Evolutionary conservation across 805 yeast genomes (phyloP).

Genomic region (Lachancea kluyveri): DNA sequence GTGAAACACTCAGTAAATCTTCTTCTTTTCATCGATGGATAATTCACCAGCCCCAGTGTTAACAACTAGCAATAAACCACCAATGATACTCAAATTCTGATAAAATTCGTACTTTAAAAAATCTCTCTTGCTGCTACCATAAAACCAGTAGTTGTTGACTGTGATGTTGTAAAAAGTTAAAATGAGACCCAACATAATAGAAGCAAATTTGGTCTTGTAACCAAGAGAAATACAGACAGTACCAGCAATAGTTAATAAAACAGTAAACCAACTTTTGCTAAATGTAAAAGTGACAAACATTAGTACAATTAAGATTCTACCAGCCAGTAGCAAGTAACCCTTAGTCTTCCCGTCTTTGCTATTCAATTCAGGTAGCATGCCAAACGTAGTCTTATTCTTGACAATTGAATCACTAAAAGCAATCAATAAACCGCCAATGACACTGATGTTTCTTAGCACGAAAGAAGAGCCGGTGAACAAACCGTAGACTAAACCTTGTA

Average conservation of each 20-base stretch:
- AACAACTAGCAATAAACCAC: conserved; percentile 85
- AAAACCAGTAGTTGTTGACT: conserved; percentile 86
- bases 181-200: conserved; percentile 59
- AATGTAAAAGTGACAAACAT: conserved; percentile 81
- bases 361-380: conserved; percentile 46
- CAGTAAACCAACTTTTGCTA: conserved; percentile 63
- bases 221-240: conserved; percentile 81
- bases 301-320: conserved; percentile 78
- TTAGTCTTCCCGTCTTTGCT: conserved; percentile 55
- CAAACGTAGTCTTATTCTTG: conserved; percentile 55
- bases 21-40: conserved; percentile 92
- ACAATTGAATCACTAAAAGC: conserved; percentile 84
- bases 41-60: conserved; percentile 96
- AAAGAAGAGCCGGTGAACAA: conserved; percentile 74
- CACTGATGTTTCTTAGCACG: conserved; percentile 80
- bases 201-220: conserved; percentile 86
- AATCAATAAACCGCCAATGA: conserved; percentile 85
- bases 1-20: conserved; percentile 56
- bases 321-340: conserved; percentile 78
- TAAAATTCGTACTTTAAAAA: conserved; percentile 86
- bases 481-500: conserved; percentile 88
- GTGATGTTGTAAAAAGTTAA: conserved; percentile 70
- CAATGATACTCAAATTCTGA: conserved; percentile 91
- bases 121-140: conserved; percentile 67
- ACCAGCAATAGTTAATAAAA: conserved; percentile 63